phyloP scores from a whole-genome alignment of 2,329 filamentous ascomycete species.

The Epichloe gansuensis region DNA sequence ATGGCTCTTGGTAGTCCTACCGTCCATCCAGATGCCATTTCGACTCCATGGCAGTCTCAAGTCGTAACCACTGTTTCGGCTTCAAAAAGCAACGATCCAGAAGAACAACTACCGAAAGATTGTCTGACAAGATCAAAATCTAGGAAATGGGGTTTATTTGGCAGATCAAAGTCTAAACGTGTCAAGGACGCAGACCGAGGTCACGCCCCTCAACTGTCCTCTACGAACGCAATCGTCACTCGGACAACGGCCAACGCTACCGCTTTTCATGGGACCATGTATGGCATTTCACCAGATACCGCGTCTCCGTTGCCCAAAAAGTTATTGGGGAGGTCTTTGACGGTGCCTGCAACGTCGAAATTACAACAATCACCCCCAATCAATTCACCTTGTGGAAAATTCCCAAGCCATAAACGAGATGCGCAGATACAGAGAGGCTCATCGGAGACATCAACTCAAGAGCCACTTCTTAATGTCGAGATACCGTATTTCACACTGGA shows the following conservation, averaged over 20 bases:
- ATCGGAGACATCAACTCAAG: not conserved
- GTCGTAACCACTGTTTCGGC: constrained; percentile 13
- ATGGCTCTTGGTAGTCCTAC: constrained; percentile 62
- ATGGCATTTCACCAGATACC: not conserved
- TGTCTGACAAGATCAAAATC: constrained; percentile 30
- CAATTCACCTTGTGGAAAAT: not conserved
- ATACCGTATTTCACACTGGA: constrained; percentile 75
- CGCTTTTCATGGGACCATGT: not conserved
- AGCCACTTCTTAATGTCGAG: constrained; percentile 52
- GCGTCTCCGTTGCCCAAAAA: not conserved
- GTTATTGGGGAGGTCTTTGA: not conserved
- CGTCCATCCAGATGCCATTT: constrained; percentile 20
- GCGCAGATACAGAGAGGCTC: not conserved
- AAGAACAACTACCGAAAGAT: constrained; percentile 10
- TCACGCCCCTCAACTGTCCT: constrained; percentile 7
- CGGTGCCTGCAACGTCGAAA: not conserved
- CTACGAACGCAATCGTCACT: not conserved
- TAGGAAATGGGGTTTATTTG: constrained; percentile 48
- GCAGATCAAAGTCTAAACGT: constrained; percentile 25
- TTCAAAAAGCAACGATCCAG: constrained; percentile 8
- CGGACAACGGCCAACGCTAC: not conserved
- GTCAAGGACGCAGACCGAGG: constrained; percentile 6
- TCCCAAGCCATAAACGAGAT: not conserved
- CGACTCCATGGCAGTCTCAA: constrained; percentile 18
- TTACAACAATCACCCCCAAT: not conserved